Base-by-base conservation (phyloP, 495 filamentous ascomycete genomes). In the Penicillium bovifimosum region DNA sequence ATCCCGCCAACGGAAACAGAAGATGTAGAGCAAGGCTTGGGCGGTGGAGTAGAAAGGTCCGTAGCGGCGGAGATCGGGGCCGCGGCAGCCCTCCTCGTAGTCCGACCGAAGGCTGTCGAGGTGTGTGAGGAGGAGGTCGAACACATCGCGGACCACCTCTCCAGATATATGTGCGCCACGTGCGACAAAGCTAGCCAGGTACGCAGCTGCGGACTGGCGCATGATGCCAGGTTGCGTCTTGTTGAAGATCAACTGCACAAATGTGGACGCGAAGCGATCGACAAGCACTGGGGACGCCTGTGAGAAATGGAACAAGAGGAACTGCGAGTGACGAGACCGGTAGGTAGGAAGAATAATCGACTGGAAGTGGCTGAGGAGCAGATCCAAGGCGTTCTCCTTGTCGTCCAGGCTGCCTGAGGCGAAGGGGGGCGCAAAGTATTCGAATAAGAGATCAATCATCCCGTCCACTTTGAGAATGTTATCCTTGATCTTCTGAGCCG, bases 1-100 rank as follows among this genome's bases (percentile, higher is more conserved):
- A 52, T 96, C 92, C 33, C 87, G 84, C 92, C 92, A 97, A 34
- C 95, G 85, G 76, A 96, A 99, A 75, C 93, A 99, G 76, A 96
- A 99, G 44, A 97, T 95, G 73, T 96, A 95, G 29, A 90, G 76
- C 5, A 91, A 62, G 5, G 92, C 91, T 66, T 97, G 92, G n/a
- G 84, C 81, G 38, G 88, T 82, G 6, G 86, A 83, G 70, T 99
- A 97, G 69, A 95, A 96, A 6, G 87, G 79, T 14, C 80, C 79
- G 63, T 91, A 96, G 29, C 84, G 83, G 38, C 84, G 81, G 24
- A 92, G 81, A 68, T 97, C 90, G 0, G 93, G 91, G 1, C 88
- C 90, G 11, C 80, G 83, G 66, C 90, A 95, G 33, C 68, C 75
- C 7, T 67, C 59, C 59, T 95, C 82, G 60, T 86, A 81, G 26